Evolutionary conservation across 306 rosid genomes (phyloP), one percentile per base, ranked within the genome.

Genomic region (Quillaja saponaria): DNA sequence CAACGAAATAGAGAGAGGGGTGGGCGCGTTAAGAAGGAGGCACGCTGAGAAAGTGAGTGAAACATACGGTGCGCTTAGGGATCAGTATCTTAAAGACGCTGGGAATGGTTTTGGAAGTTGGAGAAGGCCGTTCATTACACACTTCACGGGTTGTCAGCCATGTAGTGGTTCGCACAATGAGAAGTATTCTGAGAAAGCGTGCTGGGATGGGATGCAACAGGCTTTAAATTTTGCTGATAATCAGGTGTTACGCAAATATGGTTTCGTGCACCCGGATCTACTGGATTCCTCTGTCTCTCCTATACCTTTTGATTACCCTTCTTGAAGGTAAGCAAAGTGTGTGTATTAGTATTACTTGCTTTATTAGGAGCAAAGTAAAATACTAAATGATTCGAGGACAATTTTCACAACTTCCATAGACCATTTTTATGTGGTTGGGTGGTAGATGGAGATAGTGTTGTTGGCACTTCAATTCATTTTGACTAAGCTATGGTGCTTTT

Each of bases 111-210:
- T 16, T 18, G 85, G 83, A 2, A 76, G 86, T 34, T 73, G 79
- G 89, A 75, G 90, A 65, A 67, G 95, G 56, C 97, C 97, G 3
- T 88, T 91, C 10, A 61, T 91, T 1, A 88, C 96, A 9, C 97
- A 91, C 44, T 91, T 91, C 49, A 88, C 97, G 0, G 97, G 97
- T 0, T 88, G 97, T 48, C 97, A 91, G 55, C 97, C 97, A 0
- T 91, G 97, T n/a, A 88, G 91, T 50, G 97, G 97, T 7, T 34
- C 51, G 34, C 88, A 86, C 74, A 88, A 86, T 48, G 63, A 58
- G 3, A 78, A 55, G 88, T 91, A 91, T 37, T 18, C 79, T 0
- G 90, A 81, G 0, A 49, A 73, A 0, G 66, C 81, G 1, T 91
- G 97, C 54, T 84, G 95, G 96, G 82, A 88, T 5, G 90, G 87